Evolutionary conservation across 1,284 basidiomycete genomes (phyloP).

Genomic region (Cryptococcus hybrid): DNA sequence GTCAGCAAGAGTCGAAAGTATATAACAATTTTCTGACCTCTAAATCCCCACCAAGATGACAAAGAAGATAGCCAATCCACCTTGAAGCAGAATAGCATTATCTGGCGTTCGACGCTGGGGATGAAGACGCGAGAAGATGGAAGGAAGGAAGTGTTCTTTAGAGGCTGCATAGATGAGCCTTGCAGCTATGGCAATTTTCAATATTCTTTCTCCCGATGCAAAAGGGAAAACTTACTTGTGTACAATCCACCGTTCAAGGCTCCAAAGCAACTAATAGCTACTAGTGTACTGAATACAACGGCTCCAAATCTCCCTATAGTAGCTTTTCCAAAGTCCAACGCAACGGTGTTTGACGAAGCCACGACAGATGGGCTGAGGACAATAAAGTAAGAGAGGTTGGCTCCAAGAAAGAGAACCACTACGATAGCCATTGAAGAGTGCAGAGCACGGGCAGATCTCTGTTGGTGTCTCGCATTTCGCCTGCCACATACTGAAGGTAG

Average conservation of each 20-base stretch:
- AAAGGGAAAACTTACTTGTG: constrained; percentile 56
- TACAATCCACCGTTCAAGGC: constrained; percentile 84
- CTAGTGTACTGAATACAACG: constrained; percentile 76
- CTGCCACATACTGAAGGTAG: constrained; percentile 70
- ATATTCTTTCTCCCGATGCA: too few relatives aligned
- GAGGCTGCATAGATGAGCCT: constrained; percentile 86
- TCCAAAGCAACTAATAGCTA: constrained; percentile 92
- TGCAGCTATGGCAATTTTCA: constrained; percentile 49
- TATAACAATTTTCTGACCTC: constrained; percentile 50
- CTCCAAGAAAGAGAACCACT: constrained; percentile 70
- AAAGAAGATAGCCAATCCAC: constrained; percentile 68
- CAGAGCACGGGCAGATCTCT: constrained; percentile 87
- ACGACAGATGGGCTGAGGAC: constrained; percentile 74
- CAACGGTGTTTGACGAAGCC: constrained; percentile 73
- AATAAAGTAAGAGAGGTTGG: constrained; percentile 89
- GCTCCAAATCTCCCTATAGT: constrained; percentile 84
- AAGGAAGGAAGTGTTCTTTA: constrained; percentile 81
- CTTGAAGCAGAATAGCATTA: constrained; percentile 78
- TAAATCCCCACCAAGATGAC: constrained; percentile 87
- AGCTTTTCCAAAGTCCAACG: constrained; percentile 86
- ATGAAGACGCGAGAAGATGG: constrained; percentile 73
- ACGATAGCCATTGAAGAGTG: constrained; percentile 74
- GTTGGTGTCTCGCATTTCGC: constrained; percentile 81
- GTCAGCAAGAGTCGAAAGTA: constrained; percentile 3
- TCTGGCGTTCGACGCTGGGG: constrained; percentile 72